Evolutionary conservation across 805 yeast species (phyloP).

Genomic region (Teunomyces lycoperdinae): DNA sequence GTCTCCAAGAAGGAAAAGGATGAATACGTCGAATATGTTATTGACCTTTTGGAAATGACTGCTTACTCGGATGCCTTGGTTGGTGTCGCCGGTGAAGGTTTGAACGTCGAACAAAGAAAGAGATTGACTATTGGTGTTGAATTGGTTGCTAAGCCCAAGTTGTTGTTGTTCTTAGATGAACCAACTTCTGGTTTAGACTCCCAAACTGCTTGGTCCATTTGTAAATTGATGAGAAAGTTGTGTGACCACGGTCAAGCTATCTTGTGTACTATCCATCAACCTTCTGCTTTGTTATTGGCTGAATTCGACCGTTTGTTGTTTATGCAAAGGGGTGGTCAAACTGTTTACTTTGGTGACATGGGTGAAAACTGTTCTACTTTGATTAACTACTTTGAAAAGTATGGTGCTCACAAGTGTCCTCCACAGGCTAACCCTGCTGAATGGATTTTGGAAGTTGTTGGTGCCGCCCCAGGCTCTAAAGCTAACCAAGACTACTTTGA

Average conservation of each 20-base stretch:
- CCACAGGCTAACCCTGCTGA: constrained; percentile 69
- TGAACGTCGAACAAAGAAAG: constrained; percentile 39
- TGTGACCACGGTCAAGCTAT: constrained; percentile 74
- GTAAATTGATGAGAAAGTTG: constrained; percentile 61
- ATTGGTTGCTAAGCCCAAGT: constrained; percentile 38
- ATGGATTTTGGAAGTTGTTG: constrained; percentile 69
- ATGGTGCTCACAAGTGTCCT: constrained; percentile 51
- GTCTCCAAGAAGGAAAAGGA: constrained; percentile 19
- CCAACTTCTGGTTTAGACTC: constrained; percentile 44
- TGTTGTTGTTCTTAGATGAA: constrained; percentile 37
- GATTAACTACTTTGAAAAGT: constrained; percentile 63
- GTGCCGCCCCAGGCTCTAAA: constrained; percentile 78
- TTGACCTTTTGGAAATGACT: constrained; percentile 20
- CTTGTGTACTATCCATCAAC: constrained; percentile 76
- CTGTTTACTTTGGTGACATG: constrained; percentile 80
- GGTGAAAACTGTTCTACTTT: constrained; percentile 61
- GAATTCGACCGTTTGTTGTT: constrained; percentile 65
- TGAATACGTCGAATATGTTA: constrained; percentile 21
- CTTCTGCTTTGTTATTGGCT: constrained; percentile 66
- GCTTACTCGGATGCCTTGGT: constrained; percentile 28
- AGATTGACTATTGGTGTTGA: constrained; percentile 40
- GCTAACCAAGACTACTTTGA: constrained; percentile 70
- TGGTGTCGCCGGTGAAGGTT: constrained; percentile 33
- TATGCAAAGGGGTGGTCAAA: constrained; percentile 71
- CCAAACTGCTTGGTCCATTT: constrained; percentile 59